Conservation (phyloP, 2,329 filamentous ascomycete species). For the Hypoxylon sp. region DNA sequence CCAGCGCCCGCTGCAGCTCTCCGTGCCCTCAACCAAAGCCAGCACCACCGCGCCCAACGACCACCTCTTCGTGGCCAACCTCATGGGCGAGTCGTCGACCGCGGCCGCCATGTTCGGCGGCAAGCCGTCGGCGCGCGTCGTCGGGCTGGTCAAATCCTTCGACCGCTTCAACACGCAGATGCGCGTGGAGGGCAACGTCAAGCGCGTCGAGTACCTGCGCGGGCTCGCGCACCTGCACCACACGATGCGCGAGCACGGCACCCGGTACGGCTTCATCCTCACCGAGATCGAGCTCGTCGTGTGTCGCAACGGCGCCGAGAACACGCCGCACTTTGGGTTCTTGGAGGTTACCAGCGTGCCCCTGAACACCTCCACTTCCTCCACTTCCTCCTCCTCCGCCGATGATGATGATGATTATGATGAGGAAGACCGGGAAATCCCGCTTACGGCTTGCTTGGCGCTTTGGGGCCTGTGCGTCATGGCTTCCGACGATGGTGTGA, state of each 20-base stretch:
- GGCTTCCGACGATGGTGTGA: slow-evolving; percentile 66
- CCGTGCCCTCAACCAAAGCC: slow-evolving; percentile 52
- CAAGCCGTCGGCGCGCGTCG: slow-evolving; percentile 56
- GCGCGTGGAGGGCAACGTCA: slow-evolving; percentile 83
- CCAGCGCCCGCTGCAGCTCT: slow-evolving; percentile 66
- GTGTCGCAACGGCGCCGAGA: slow-evolving; percentile 78
- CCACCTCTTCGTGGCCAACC: slow-evolving; percentile 72
- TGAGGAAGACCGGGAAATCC: slow-evolving; percentile 51
- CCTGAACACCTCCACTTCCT: slow-evolving; percentile 53
- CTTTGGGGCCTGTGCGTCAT: slow-evolving; percentile 82
- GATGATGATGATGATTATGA: too few species aligned
- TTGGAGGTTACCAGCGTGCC: slow-evolving; percentile 76
- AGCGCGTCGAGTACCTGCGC: slow-evolving; percentile 87
- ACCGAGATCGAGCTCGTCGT: slow-evolving; percentile 95
- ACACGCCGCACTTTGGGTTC: slow-evolving; percentile 85
- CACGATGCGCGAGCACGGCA: slow-evolving; percentile 91
- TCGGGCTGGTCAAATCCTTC: slow-evolving; percentile 85
- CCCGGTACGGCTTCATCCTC: slow-evolving; percentile 94
- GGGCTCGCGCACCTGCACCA: slow-evolving; percentile 87
- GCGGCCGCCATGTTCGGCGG: slow-evolving; percentile 62
- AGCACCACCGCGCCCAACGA: slow-evolving; percentile 53
- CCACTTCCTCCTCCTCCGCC: too few species aligned
- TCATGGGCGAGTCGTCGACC: slow-evolving; percentile 63
- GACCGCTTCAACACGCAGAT: slow-evolving; percentile 96
- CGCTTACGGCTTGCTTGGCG: slow-evolving; percentile 75